Percentiles rank a stretch among this genome's conserved stretches.
phyloP scores from a whole-genome alignment of 495 filamentous ascomycete species.

The Aspergillus asperescens region DNA sequence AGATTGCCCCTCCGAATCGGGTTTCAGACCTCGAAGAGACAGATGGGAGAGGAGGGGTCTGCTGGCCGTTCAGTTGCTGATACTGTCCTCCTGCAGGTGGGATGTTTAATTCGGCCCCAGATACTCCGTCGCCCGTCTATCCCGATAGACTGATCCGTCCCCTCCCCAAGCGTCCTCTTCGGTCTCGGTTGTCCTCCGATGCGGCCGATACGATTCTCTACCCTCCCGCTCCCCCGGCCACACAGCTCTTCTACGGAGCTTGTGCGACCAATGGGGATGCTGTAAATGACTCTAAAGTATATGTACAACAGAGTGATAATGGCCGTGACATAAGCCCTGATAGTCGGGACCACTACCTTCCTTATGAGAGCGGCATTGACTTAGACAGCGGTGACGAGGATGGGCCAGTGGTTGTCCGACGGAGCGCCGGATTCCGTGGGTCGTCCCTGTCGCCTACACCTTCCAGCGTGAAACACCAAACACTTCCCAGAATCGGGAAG shows the following conservation, averaged over 20 bases:
- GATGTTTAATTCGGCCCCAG: conserved; percentile 56
- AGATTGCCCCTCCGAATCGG: conserved; percentile 7
- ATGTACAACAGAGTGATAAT: conserved; percentile 43
- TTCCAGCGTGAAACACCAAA: conserved; percentile 25
- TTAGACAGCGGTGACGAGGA: conserved; percentile 45
- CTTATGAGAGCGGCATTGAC: conserved; percentile 38
- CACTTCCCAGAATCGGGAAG: conserved; percentile 25
- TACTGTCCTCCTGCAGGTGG: conserved; percentile 40
- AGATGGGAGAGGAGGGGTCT: conserved; percentile 17
- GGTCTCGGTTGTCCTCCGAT: conserved; percentile 78
- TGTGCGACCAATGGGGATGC: conserved; percentile 45
- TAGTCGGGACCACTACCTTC: conserved; percentile 36
- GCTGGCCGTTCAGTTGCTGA: conserved; percentile 41
- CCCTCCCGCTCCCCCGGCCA: conserved; percentile 61
- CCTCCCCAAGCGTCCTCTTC: conserved; percentile 78
- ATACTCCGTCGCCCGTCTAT: conserved; percentile 69
- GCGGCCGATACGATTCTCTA: conserved; percentile 78
- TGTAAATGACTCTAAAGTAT: conserved; percentile 41
- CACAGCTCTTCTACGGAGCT: conserved; percentile 71
- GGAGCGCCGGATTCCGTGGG: conserved; percentile 41
- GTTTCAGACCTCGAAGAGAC: conserved; percentile 12
- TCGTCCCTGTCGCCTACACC: conserved; percentile 34
- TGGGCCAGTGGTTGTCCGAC: conserved; percentile 41
- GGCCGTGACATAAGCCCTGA: conserved; percentile 44
- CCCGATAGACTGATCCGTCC: conserved; percentile 90